Base-by-base conservation (phyloP, 2,329 filamentous ascomycete species). In the Penicillium sp. region DNA sequence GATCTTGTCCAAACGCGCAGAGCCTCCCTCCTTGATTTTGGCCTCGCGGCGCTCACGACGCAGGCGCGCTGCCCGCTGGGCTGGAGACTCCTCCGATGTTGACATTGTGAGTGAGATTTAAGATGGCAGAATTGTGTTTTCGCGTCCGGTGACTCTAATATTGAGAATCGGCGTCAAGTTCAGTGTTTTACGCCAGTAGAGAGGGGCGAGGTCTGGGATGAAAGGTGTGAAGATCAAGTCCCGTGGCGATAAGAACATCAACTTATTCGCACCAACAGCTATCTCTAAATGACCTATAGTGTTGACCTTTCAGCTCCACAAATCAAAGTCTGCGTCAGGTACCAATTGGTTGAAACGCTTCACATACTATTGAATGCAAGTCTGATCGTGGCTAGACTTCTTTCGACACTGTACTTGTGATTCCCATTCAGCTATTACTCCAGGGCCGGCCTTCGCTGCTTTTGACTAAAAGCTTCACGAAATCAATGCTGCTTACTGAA, bases 31-130 rank as follows among this genome's bases (percentile, higher is more conserved):
- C 57, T 76, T 77, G 65, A 85, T 81, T 70, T 86, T 86, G 51
- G 83, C 83, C 62, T 84, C 80, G 16, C 83, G 79, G 55, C 83
- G 82, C 67, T 87, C 84, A 54, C 84, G 81, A 39, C 84, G 81
- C 50, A 84, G 74, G 43, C 84, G 81, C 45, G 84, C 83, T 61
- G 82, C 78, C 58, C 68, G 66, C 55, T 79, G 76, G 16, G 74
- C 73, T 15, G 76, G 74, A 1, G 76, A 76, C 63, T 79, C 76
- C 50, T 76, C 74, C 24, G 65, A 39, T 4, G 66, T 64, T 15
- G 70, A 70, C 71, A 74, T 74, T 23, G 33, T 56, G 31, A 39
- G 15, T 15, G 23, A 42, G 10, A 28, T 29, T n/a, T 13, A 23
- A 16, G 7, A 21, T 29, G 10, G 13, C 24, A n/a, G 41, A 9